A percentile compares a stretch with the other conserved stretches of the same genome.
Conservation (phyloP, 2,329 filamentous ascomycete genomes). For the Ceratocystis harringtonii region DNA sequence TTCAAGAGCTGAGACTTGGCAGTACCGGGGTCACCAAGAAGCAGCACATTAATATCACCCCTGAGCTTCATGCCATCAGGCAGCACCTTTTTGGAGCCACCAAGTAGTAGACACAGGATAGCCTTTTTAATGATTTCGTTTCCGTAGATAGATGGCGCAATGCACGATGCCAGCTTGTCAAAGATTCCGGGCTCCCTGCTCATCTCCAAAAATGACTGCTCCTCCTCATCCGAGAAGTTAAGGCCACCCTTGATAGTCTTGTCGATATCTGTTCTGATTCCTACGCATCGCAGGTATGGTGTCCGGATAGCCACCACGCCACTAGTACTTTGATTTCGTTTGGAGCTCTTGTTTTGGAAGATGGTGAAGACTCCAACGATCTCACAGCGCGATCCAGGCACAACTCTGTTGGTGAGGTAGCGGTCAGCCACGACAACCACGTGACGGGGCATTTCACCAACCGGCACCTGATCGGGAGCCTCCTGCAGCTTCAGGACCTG, state of each 20-base stretch:
- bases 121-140: conserved; percentile 95
- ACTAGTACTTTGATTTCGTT: conserved; percentile 55
- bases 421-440: conserved; percentile 94
- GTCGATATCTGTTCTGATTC: conserved; percentile 80
- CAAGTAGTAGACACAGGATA: conserved; percentile 82
- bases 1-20: conserved; percentile 95
- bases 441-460: conserved; percentile 87
- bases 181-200: conserved; percentile 88
- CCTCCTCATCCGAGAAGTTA: conserved; percentile 83
- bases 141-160: conserved; percentile 94
- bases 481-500: conserved; percentile 97
- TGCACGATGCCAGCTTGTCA: conserved; percentile 74
- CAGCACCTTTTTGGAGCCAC: conserved; percentile 92
- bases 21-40: conserved; percentile 93
- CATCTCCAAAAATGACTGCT: conserved; percentile 88
- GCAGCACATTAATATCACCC: conserved; percentile 93
- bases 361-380: conserved; percentile 97
- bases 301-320: conserved; percentile 89
- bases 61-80: conserved; percentile 95
- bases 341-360: conserved; percentile 72
- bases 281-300: conserved; percentile 83
- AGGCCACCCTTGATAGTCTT: conserved; percentile 74
- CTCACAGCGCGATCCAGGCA: conserved; percentile 86
- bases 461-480: conserved; percentile 90
- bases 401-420: conserved; percentile 87